phyloP scores from a whole-genome alignment of 495 filamentous ascomycete genomes.

The Aspergillus homomorphus region DNA sequence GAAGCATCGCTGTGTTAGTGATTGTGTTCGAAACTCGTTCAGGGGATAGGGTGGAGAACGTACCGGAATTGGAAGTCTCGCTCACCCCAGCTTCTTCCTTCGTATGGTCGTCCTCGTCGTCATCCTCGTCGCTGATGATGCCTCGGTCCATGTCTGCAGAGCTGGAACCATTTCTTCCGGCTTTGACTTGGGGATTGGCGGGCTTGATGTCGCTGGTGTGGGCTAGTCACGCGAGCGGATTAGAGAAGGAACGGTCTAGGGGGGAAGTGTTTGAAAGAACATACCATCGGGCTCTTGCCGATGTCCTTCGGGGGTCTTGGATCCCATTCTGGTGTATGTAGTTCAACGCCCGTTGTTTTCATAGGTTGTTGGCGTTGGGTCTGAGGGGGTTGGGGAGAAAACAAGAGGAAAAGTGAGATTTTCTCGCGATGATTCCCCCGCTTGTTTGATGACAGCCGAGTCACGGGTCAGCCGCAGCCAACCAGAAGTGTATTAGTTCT shows the following conservation, averaged over 20 bases:
- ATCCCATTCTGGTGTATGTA: conserved; percentile 12
- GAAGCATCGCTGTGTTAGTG: not conserved
- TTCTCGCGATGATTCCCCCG: no score
- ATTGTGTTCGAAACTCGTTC: conserved; percentile 7
- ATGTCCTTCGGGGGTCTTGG: conserved; percentile 16
- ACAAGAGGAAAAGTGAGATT: no score
- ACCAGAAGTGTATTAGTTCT: not conserved
- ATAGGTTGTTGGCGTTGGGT: not conserved
- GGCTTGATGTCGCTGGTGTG: conserved; percentile 20
- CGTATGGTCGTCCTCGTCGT: conserved; percentile 55
- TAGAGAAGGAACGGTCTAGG: conserved; percentile 9
- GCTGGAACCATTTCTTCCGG: conserved; percentile 43
- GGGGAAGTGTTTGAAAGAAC: not conserved
- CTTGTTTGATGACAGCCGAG: not conserved
- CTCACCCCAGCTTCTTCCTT: conserved; percentile 18
- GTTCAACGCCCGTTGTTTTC: not conserved
- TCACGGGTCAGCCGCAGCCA: conserved; percentile 11
- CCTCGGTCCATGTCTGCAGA: conserved; percentile 22
- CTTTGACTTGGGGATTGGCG: conserved; percentile 20
- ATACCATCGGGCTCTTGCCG: conserved; percentile 15
- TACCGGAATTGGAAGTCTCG: conserved; percentile 16
- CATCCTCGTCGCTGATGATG: conserved; percentile 48
- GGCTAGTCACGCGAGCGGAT: not conserved
- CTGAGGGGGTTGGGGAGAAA: not conserved
- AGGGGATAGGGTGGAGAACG: conserved; percentile 2